Conservation (phyloP, 2,329 filamentous ascomycete species). For the Stemphylium vesicarium region DNA sequence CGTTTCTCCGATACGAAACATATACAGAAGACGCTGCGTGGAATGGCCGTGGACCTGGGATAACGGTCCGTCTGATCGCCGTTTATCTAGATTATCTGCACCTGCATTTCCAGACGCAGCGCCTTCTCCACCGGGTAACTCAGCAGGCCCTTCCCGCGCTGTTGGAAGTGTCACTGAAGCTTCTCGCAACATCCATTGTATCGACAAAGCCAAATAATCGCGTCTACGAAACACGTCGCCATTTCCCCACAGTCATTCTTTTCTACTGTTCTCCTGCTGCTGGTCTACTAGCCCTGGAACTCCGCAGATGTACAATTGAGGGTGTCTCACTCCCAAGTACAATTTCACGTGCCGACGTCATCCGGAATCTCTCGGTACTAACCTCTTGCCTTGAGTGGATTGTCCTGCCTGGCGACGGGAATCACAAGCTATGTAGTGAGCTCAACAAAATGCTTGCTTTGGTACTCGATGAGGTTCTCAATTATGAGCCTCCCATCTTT, state of each 20-base stretch:
- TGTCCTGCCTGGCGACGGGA: conserved; percentile 43
- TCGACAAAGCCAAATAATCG: conserved; percentile 43
- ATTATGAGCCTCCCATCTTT: conserved; percentile 39
- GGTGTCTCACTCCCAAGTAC: conserved; percentile 37
- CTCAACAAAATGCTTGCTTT: conserved; percentile 47
- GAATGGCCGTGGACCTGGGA: conserved; percentile 29
- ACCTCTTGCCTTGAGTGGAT: conserved; percentile 47
- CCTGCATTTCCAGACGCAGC: conserved; percentile 43
- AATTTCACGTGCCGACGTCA: conserved; percentile 44
- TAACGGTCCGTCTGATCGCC: conserved; percentile 36
- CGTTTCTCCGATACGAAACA: conserved; percentile 44
- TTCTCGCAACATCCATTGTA: conserved; percentile 40
- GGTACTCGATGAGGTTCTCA: conserved; percentile 45
- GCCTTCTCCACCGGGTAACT: conserved; percentile 41
- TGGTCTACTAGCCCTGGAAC: conserved; percentile 43
- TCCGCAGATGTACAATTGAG: conserved; percentile 43
- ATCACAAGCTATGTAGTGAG: conserved; percentile 45
- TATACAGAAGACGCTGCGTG: conserved; percentile 43
- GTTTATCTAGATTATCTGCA: conserved; percentile 46
- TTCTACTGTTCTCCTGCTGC: conserved; percentile 47
- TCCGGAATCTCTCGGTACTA: conserved; percentile 45
- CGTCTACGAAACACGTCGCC: conserved; percentile 37
- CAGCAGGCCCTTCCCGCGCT: conserved; percentile 40
- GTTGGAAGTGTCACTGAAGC: conserved; percentile 42
- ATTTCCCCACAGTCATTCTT: conserved; percentile 44